Percentiles rank a stretch among this genome's conserved stretches.
Evolutionary conservation across 163 green algal species (phyloP).

Genomic region (Chloroidium sp.): DNA sequence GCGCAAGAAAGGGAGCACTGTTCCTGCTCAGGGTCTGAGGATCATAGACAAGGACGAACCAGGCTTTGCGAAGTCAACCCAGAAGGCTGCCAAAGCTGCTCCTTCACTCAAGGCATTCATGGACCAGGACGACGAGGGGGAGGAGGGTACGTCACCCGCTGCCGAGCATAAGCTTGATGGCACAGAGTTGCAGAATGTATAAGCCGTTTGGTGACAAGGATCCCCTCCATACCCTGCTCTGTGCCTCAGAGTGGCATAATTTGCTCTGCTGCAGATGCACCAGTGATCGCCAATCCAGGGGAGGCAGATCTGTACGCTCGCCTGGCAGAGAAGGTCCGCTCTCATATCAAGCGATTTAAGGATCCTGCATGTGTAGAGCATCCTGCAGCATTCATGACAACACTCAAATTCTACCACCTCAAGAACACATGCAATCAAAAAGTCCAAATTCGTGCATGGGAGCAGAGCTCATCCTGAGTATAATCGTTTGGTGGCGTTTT

Average conservation of each 20-base stretch:
- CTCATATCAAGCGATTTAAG: no score
- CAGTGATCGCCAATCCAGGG: constrained; percentile 45
- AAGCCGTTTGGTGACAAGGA: constrained; percentile 15
- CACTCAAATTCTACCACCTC: no score
- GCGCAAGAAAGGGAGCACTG: constrained; percentile 33
- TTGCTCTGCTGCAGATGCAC: constrained; percentile 25
- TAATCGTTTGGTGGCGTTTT: no score
- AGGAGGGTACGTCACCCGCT: neutral
- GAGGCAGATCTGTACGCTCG: constrained; percentile 10
- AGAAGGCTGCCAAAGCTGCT: neutral
- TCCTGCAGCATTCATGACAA: no score
- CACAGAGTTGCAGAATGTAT: neutral
- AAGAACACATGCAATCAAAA: no score
- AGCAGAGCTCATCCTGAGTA: no score
- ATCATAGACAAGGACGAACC: constrained; percentile 59
- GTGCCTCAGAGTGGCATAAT: no score
- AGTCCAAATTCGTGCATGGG: no score
- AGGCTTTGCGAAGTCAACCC: constrained; percentile 15
- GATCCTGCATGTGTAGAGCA: no score
- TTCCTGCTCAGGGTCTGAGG: constrained; percentile 14
- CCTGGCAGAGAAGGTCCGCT: constrained; percentile 31
- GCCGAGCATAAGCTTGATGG: neutral
- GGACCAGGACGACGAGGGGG: neutral
- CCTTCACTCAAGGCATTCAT: neutral
- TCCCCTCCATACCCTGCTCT: neutral